Conservation (phyloP, 768 basidiomycete genomes). For the Lactarius indigo region DNA sequence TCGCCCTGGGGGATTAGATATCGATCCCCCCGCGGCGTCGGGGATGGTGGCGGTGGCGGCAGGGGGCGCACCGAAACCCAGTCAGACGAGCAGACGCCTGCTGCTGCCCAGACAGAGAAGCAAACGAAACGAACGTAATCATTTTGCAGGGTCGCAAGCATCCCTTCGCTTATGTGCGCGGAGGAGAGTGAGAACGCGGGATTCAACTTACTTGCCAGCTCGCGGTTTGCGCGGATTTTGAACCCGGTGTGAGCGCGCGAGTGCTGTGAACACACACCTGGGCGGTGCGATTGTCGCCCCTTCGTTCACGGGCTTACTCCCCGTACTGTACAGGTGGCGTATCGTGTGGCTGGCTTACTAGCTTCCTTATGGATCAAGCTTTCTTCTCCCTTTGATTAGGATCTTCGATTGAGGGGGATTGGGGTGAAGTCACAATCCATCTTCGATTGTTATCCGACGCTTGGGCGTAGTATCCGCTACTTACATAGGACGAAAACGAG, state of each 20-base stretch:
- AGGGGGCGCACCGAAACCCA: background rate
- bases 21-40: background rate
- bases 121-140: background rate
- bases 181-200: background rate
- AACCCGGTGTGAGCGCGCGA: background rate
- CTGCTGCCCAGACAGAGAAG: no score
- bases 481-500: no score
- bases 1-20: background rate
- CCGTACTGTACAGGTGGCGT: background rate
- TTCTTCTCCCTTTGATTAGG: background rate
- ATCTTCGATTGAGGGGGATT: no score
- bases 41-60: background rate
- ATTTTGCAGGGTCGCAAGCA: background rate
- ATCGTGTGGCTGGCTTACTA: background rate
- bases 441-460: no score
- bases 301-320: background rate
- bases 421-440: no score
- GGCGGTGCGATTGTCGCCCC: background rate
- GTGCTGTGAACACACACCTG: background rate
- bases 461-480: no score
- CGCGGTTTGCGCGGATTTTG: background rate
- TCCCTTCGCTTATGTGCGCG: background rate
- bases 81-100: background rate
- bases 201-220: background rate
- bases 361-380: background rate